Evolutionary conservation across 176 grass and related monocot genomes (phyloP).

Genomic region (Echinochloa phyllopogon): DNA sequence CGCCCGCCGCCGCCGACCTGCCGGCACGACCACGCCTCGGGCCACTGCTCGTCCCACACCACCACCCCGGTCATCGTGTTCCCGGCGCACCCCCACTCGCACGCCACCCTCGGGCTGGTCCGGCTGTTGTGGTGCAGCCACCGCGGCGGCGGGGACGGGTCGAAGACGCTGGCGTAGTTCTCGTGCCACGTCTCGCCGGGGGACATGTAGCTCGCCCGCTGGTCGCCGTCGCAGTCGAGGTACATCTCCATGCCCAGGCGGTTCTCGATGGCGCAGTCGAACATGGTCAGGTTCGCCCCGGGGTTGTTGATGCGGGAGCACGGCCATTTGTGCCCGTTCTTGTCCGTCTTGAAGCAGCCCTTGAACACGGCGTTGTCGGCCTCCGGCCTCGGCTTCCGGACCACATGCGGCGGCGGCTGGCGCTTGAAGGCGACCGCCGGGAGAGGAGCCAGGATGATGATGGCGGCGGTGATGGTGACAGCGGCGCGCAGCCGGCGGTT

Average conservation of each 20-base stretch:
- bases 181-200: neutral
- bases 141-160: neutral
- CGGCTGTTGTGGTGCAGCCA: too few relatives aligned
- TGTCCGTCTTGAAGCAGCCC: conserved; percentile 8
- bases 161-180: neutral
- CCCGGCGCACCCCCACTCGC: conserved; percentile 9
- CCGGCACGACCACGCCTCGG: conserved; percentile 36
- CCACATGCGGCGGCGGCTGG: neutral
- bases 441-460: neutral
- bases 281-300: neutral
- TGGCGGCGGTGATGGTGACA: neutral
- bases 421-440: neutral
- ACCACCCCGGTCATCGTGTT: conserved; percentile 31
- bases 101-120: conserved; percentile 1
- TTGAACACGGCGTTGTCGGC: neutral
- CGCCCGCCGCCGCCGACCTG: neutral
- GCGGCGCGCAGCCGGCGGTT: neutral
- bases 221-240: neutral
- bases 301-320: neutral
- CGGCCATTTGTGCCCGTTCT: conserved; percentile 15
- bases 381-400: neutral
- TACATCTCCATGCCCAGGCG: conserved; percentile 1
- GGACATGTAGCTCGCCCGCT: too few relatives aligned
- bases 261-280: conserved; percentile 33
- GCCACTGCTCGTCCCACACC: conserved; percentile 40